Percentiles rank a stretch among this genome's conserved stretches.
These are phyloP conservation scores for Actinomortierella wolfii DNA, from an alignment of 371 early-diverging fungal species.

Conservation along the genomic window DNA sequence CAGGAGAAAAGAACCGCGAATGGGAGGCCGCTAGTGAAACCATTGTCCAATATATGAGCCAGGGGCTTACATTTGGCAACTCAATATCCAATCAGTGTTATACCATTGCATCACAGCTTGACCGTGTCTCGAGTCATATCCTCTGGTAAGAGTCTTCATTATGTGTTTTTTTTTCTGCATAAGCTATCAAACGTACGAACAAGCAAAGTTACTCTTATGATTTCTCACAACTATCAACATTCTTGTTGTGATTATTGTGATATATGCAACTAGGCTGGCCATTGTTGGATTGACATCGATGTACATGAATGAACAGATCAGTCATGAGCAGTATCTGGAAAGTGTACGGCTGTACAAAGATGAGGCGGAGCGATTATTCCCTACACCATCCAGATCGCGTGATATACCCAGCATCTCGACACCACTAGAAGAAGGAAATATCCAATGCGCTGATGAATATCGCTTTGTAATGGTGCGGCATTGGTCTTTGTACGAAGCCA, in stretches of 20 bases:
- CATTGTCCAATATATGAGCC: constrained; percentile 34
- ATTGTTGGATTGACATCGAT: constrained; percentile 76
- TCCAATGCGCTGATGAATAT: constrained; percentile 68
- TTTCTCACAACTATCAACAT: too few relatives aligned
- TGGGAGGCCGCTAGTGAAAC: constrained; percentile 29
- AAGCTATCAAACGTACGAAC: too few relatives aligned
- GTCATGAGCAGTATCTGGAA: constrained; percentile 58
- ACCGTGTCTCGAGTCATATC: constrained; percentile 21
- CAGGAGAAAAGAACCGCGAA: constrained; percentile 13
- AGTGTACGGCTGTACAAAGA: constrained; percentile 60
- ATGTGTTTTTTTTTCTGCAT: too few relatives aligned
- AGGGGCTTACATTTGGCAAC: constrained; percentile 20
- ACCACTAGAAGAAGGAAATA: constrained; percentile 24
- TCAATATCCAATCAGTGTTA: constrained; percentile 42
- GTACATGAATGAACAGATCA: constrained; percentile 69
- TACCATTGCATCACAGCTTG: constrained; percentile 37
- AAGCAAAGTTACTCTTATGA: too few relatives aligned
- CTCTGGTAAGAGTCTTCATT: constrained; percentile 17
- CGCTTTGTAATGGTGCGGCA: constrained; percentile 86
- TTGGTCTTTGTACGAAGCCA: constrained; percentile 87
- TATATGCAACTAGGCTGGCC: constrained; percentile 55
- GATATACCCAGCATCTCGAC: not conserved
- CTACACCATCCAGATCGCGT: not conserved
- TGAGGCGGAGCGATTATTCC: constrained; percentile 57
- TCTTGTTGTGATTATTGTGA: not conserved